phyloP scores from a whole-genome alignment of 2,329 filamentous ascomycete species.

The Zymoseptoria passerinii region DNA sequence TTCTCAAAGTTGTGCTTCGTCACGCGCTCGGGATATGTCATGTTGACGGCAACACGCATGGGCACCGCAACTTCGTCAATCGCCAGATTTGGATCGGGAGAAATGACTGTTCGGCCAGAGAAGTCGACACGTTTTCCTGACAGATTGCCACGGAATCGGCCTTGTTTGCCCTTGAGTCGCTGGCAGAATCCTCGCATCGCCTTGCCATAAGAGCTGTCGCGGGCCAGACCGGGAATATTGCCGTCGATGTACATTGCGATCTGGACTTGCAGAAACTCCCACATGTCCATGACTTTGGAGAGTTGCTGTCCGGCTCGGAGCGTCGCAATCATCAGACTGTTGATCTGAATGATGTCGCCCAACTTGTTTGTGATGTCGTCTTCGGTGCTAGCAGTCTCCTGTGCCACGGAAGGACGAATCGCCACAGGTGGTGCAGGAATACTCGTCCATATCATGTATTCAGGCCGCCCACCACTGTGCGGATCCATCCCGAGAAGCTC shows the following conservation, averaged over 20 bases:
- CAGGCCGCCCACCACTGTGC: conserved; percentile 67
- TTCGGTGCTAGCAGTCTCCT: conserved; percentile 88
- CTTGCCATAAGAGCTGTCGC: conserved; percentile 79
- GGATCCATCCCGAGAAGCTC: conserved; percentile 86
- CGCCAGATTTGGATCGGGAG: conserved; percentile 85
- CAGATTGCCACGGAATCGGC: conserved; percentile 90
- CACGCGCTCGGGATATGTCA: conserved; percentile 89
- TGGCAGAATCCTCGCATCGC: conserved; percentile 90
- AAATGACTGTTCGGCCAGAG: conserved; percentile 94
- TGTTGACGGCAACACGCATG: conserved; percentile 82
- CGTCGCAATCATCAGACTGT: conserved; percentile 74
- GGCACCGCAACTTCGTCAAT: conserved; percentile 94
- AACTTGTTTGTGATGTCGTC: conserved; percentile 95
- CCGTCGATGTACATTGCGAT: conserved; percentile 98
- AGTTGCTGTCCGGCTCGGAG: conserved; percentile 76
- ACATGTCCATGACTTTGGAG: conserved; percentile 90
- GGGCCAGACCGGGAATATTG: conserved; percentile 76
- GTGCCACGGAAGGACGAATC: conserved; percentile 85
- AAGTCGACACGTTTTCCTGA: conserved; percentile 99
- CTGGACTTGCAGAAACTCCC: conserved; percentile 93
- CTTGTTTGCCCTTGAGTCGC: conserved; percentile 92
- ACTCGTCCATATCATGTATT: conserved; percentile 97
- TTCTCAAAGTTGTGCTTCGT: conserved; percentile 80
- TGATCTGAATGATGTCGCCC: conserved; percentile 92
- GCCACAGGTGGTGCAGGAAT: conserved; percentile 89